A percentile compares a stretch with the other conserved stretches of the same genome.
Evolutionary conservation across 1,284 basidiomycete genomes (phyloP).

Genomic region (Cutaneotrichosporon sp.): DNA sequence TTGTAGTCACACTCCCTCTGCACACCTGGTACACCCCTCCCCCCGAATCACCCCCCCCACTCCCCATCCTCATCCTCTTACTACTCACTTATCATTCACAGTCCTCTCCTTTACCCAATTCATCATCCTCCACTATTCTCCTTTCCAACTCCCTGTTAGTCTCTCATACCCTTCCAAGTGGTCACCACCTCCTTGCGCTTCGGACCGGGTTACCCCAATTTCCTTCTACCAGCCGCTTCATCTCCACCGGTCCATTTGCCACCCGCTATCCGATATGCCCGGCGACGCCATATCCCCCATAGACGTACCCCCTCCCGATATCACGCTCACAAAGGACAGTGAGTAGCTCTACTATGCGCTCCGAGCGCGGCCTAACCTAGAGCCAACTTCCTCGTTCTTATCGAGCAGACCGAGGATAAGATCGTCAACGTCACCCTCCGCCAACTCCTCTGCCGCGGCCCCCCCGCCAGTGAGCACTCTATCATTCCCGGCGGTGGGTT

Average conservation of each 20-base stretch:
- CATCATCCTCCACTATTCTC: not conserved
- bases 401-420: not conserved
- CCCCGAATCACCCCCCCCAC: too few relatives aligned
- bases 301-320: not conserved
- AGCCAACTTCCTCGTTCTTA: not conserved
- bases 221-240: not conserved
- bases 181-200: not conserved
- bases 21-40: too few relatives aligned
- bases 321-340: not conserved
- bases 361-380: not conserved
- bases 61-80: too few relatives aligned
- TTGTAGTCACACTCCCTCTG: too few relatives aligned
- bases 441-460: not conserved
- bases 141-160: not conserved
- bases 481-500: too few relatives aligned
- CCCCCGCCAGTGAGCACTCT: too few relatives aligned
- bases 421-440: not conserved
- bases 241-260: not conserved
- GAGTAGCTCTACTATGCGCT: too few relatives aligned
- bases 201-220: not conserved
- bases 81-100: too few relatives aligned
- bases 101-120: too few relatives aligned
- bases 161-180: not conserved
- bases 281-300: not conserved
- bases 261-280: not conserved